Percentiles rank a stretch among this genome's conserved stretches.
Conservation (phyloP, 345 rosid genomes). For the Streptanthus diversifolius region DNA sequence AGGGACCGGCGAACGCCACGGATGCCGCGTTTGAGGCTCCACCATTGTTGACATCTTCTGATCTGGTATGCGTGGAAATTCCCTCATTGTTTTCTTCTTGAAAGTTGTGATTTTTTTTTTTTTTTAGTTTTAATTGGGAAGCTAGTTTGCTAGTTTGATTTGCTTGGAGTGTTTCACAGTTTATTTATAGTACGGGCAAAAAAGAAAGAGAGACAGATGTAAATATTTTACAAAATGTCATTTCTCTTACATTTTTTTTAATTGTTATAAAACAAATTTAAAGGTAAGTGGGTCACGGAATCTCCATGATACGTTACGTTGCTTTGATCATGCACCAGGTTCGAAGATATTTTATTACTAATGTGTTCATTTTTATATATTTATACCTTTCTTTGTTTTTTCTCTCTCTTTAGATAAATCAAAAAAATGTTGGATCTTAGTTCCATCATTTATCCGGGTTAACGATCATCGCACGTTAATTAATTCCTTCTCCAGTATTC, state of each 20-base stretch:
- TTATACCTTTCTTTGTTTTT: background rate
- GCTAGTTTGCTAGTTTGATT: constrained; percentile 18
- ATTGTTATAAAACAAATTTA: background rate
- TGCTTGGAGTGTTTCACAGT: constrained; percentile 14
- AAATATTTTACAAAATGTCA: constrained; percentile 10
- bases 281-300: constrained; percentile 38
- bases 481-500: background rate
- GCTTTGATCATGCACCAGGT: constrained; percentile 24
- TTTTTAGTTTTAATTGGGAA: background rate
- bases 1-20: constrained; percentile 78
- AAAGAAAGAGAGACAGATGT: background rate
- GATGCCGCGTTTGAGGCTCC: constrained; percentile 38
- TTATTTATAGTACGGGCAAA: constrained; percentile 24
- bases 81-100: constrained; percentile 19
- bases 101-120: background rate
- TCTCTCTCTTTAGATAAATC: background rate
- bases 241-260: background rate
- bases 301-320: constrained; percentile 35
- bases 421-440: background rate
- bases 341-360: constrained; percentile 6
- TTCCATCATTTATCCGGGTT: background rate
- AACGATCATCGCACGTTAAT: background rate
- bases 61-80: constrained; percentile 13
- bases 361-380: background rate
- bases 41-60: constrained; percentile 11